phyloP scores from a whole-genome alignment of 345 rosid species.

The Gossypium herbaceum region DNA sequence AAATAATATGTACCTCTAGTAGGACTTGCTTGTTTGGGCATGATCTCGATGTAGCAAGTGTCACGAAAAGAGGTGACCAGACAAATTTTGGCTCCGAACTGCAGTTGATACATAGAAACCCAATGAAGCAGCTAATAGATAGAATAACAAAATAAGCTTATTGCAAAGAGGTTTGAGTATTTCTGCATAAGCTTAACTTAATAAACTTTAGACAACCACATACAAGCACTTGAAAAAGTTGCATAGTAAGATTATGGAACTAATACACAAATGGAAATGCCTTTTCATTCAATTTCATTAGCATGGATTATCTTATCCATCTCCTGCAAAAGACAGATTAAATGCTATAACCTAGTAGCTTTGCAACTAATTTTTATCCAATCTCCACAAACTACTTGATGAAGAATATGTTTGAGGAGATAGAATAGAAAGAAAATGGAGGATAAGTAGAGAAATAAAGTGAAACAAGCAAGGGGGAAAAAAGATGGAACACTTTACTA shows the following conservation, averaged over 20 bases:
- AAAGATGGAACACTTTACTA: neutral
- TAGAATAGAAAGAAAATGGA: neutral
- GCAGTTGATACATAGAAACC: conserved; percentile 27
- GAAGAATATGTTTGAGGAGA: neutral
- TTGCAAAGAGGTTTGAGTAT: neutral
- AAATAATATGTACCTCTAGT: conserved; percentile 50
- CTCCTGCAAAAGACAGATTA: neutral
- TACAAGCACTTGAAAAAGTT: neutral
- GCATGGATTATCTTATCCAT: neutral
- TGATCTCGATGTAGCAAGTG: conserved; percentile 72
- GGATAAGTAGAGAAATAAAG: neutral
- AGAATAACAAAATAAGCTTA: neutral
- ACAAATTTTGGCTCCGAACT: conserved; percentile 81
- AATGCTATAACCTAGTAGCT: neutral
- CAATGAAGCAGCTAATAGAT: neutral
- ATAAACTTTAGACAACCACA: neutral
- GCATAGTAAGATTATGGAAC: neutral
- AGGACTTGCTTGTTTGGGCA: conserved; percentile 64
- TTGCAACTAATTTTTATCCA: neutral
- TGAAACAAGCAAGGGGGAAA: neutral
- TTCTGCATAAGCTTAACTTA: neutral
- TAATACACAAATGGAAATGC: neutral
- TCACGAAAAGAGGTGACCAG: conserved; percentile 90
- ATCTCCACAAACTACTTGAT: neutral
- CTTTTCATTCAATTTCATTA: conserved; percentile 1